Evolutionary conservation across 108 stramenopile species (phyloP), one percentile per base, ranked within the genome.

Genomic region (Chaetoceros muelleri): DNA sequence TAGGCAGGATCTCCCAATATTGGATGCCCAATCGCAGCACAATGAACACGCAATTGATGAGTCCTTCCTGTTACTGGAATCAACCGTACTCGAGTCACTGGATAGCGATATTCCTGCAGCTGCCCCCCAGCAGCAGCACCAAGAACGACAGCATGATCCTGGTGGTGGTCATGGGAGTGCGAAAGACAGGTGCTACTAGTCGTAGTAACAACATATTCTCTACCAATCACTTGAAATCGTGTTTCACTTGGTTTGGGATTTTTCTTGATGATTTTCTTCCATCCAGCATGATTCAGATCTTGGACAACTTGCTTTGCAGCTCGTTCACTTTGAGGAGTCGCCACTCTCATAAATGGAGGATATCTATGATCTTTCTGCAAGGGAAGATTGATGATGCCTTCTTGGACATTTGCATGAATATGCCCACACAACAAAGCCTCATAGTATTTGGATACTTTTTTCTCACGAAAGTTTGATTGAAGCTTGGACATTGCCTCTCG

Each of bases 41-140:
- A 84, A 61, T 93, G 92, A 7, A 89, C 84, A 44, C 86, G 75
- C 23, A 93, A 66, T 72, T 93, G 92, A 72, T 93, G 92, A 17
- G 85, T 93, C 52, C 92, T 63, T 0, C 87, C 88, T 2, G 88
- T 80, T 13, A 72, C 58, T 24, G 84, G 84, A 13, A 50, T 66
- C 58, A 85, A 61, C 30, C 48, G 46, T 0, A 91, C 58, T 29
- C 81, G 66, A 48, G 89, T 91, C 8, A 84, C 83, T 2, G 78
- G 74, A 46, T 79, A 55, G 21, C 56, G 52, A 5, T 17, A 23
- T 0, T 25, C n/a, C 19, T 44, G 30, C 8, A 44, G 31, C 2
- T 13, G n/a, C 23, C 30, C 23, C 7, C 30, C 50, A 61, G 18
- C 50, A 48, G 3, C 58, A 40, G 7, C 10, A 20, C 8, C 40